phyloP scores from a whole-genome alignment of 768 basidiomycete genomes.

The Flagelloscypha sp. region DNA sequence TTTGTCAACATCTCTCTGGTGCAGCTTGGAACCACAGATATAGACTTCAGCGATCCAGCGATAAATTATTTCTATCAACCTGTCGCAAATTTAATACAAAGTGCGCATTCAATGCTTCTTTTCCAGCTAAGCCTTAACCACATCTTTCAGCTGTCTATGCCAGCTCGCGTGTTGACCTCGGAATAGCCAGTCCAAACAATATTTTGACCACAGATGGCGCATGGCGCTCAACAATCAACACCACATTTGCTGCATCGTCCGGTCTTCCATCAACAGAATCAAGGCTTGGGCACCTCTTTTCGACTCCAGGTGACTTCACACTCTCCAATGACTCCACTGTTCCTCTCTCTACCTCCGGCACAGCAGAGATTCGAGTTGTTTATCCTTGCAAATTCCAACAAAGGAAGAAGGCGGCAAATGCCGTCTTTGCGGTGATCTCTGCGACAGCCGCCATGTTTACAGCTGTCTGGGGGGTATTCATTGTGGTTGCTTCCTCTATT shows the following conservation, averaged over 20 bases:
- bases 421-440: conserved; percentile 14
- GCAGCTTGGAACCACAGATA: too few species aligned
- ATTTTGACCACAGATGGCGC: conserved; percentile 19
- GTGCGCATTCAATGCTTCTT: conserved; percentile 7
- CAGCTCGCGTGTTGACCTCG: conserved; percentile 19
- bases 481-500: conserved; percentile 2
- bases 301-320: conserved; percentile 10
- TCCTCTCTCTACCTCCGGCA: conserved; percentile 1
- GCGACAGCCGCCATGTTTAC: conserved; percentile 16
- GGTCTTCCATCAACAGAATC: conserved; percentile 13
- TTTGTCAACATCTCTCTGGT: conserved; percentile 5
- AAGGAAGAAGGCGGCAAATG: conserved; percentile 7
- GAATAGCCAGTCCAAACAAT: conserved; percentile 20
- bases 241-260: conserved; percentile 10
- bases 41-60: conserved; percentile 2
- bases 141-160: conserved; percentile 17
- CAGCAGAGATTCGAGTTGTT: conserved; percentile 7
- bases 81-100: conserved; percentile 3
- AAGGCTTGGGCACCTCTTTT: conserved; percentile 19
- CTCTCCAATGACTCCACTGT: conserved; percentile 1
- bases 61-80: conserved; percentile 5
- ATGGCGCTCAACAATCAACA: conserved; percentile 4
- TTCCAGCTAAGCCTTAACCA: too few species aligned
- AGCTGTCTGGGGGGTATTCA: conserved; percentile 12
- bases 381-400: conserved; percentile 13